These are phyloP conservation scores for Aspergillus intermedius DNA, from an alignment of 2,329 filamentous ascomycete genomes.

Conservation along the genomic window DNA sequence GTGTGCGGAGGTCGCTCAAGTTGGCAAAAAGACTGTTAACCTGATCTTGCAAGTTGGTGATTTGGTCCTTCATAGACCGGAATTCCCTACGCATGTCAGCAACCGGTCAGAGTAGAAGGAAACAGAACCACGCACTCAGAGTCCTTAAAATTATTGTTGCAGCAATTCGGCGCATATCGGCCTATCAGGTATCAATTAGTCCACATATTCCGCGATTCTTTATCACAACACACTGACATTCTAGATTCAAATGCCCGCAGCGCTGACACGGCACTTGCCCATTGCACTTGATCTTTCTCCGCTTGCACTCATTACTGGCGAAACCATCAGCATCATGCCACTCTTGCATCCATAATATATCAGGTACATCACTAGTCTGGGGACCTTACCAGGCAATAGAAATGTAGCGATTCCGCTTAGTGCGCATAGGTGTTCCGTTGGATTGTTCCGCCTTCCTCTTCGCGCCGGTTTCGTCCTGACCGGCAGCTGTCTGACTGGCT, in stretches of 20 bases:
- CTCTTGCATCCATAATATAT: neutral
- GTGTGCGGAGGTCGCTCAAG: constrained; percentile 59
- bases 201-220: neutral
- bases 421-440: constrained; percentile 46
- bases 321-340: neutral
- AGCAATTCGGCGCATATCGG: constrained; percentile 61
- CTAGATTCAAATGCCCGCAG: constrained; percentile 58
- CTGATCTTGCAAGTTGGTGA: constrained; percentile 72
- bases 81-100: constrained; percentile 54
- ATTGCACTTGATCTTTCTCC: constrained; percentile 64
- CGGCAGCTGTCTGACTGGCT: constrained; percentile 16
- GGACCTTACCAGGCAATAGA: constrained; percentile 56
- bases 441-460: constrained; percentile 40
- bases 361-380: neutral
- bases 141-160: constrained; percentile 76
- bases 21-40: constrained; percentile 69
- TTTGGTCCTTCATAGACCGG: constrained; percentile 68
- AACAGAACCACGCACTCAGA: constrained; percentile 55
- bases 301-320: constrained; percentile 56
- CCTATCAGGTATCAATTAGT: constrained; percentile 22
- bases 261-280: constrained; percentile 59
- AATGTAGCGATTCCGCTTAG: constrained; percentile 62
- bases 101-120: neutral
- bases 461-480: constrained; percentile 20
- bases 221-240: constrained; percentile 36